Evolutionary conservation across 1,284 basidiomycete genomes (phyloP), one percentile per base, ranked within the genome.

Genomic region (Agaricales sp.): DNA sequence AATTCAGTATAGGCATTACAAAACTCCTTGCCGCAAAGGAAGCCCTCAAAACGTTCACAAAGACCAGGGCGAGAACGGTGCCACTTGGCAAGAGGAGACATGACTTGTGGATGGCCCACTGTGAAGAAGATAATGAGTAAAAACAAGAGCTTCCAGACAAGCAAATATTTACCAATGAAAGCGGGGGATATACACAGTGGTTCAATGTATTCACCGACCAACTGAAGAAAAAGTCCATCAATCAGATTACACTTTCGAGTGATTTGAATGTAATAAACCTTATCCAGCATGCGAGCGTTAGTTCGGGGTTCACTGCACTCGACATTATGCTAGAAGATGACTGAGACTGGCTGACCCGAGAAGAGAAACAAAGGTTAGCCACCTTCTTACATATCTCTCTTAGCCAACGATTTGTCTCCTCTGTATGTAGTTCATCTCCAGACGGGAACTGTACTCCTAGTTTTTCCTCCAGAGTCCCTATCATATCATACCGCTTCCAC

Each of bases 401-500:
- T 60, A 99, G 73, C 74, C 92, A 98, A 70, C 80, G 76, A 71
- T 95, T 95, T 43, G 93, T 79, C 66, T 92, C 87, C 2, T 84
- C 80, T 3, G 90, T 91, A 64, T 96, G 91, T 45, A 99, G 74
- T 38, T 87, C 84, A 52, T 97, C 89, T 38, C 92, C 92, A 49
- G 90, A 82, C 2, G 95, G 95, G 80, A 99, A 98, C 69, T 78
- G 94, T 62, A 91, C 89, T 43, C 76, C 75, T 51, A 95, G 72
- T 79, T 98, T 92, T 73, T 93, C 85, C 73, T 99, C 95, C 50
- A 99, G 72, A 50, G 96, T 97, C 61, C 75, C 82, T 56, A 96
- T 96, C 95, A 99, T 99, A 69, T 99, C 92, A 64, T 94, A 96
- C 55, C 92, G 75, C 87, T 97, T 97, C 96, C 96, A 99, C n/a